Conservation (phyloP, 441 rosid species). For the Corymbia citriodora region DNA sequence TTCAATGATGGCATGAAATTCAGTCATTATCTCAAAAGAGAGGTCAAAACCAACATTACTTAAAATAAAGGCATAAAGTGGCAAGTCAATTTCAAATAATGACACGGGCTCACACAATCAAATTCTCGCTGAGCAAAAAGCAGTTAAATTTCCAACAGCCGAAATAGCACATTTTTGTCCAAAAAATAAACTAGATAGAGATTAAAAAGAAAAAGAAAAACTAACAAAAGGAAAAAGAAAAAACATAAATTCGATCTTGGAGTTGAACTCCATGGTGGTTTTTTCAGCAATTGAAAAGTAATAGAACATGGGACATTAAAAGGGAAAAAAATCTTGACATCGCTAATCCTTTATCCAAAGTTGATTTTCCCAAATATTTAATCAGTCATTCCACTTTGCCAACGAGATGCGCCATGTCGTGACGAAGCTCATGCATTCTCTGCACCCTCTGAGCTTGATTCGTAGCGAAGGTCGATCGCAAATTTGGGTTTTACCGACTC, state of each 20-base stretch:
- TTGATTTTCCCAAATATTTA: not conserved
- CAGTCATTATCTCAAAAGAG: no score
- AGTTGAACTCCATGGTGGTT: not conserved
- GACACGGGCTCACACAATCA: no score
- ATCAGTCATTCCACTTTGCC: not conserved
- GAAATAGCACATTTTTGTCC: not conserved
- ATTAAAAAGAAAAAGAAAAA: no score
- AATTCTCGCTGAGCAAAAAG: no score
- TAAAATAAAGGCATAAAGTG: no score
- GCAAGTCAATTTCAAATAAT: no score
- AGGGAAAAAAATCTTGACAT: not conserved
- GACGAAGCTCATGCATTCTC: not conserved
- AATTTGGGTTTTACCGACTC: not conserved
- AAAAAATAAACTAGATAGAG: no score
- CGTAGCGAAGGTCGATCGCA: not conserved
- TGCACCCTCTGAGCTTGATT: not conserved
- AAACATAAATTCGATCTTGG: not conserved
- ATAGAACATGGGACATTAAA: not conserved
- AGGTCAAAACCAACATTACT: no score
- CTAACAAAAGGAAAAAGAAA: no score
- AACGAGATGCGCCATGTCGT: not conserved
- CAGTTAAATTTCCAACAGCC: accelerated
- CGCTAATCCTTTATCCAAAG: not conserved
- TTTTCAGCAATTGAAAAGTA: not conserved
- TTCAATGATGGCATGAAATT: no score